Conservation (phyloP, 2,329 filamentous ascomycete genomes). For the Bipolaris victoriae region DNA sequence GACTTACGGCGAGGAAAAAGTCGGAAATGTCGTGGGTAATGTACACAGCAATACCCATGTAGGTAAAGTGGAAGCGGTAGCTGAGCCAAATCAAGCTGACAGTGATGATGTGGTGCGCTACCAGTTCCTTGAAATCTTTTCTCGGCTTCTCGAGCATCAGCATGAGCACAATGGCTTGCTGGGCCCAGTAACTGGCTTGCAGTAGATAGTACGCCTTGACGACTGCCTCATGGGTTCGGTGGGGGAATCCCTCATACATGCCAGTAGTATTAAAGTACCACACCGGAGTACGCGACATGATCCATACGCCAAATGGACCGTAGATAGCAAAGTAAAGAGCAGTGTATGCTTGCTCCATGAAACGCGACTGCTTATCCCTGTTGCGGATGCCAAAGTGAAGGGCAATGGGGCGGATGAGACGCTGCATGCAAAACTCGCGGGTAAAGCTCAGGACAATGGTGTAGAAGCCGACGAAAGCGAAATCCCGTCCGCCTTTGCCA, state of each 20-base stretch:
- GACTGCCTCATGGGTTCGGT: constrained; percentile 75
- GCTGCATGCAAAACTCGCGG: constrained; percentile 95
- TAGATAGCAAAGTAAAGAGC: constrained; percentile 86
- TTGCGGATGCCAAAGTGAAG: constrained; percentile 70
- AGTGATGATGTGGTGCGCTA: constrained; percentile 89
- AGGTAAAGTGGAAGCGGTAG: constrained; percentile 96
- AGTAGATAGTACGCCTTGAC: constrained; percentile 98
- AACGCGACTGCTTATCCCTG: constrained; percentile 81
- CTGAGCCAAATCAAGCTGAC: constrained; percentile 81
- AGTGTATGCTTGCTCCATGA: constrained; percentile 97
- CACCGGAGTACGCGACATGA: constrained; percentile 88
- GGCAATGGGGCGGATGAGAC: constrained; percentile 78
- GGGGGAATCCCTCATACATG: constrained; percentile 90
- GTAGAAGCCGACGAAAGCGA: constrained; percentile 89
- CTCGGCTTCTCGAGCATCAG: constrained; percentile 89
- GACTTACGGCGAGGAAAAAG: constrained; percentile 89
- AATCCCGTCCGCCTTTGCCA: constrained; percentile 85
- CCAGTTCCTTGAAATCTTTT: constrained; percentile 94
- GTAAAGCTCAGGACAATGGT: constrained; percentile 89
- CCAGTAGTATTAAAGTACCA: constrained; percentile 94
- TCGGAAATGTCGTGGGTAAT: constrained; percentile 94
- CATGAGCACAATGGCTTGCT: constrained; percentile 87
- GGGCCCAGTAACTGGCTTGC: constrained; percentile 92
- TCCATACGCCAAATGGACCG: constrained; percentile 82
- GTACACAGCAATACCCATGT: constrained; percentile 92